Base-by-base conservation (phyloP, 139 green algal genomes). In the Chlorella sp. region DNA sequence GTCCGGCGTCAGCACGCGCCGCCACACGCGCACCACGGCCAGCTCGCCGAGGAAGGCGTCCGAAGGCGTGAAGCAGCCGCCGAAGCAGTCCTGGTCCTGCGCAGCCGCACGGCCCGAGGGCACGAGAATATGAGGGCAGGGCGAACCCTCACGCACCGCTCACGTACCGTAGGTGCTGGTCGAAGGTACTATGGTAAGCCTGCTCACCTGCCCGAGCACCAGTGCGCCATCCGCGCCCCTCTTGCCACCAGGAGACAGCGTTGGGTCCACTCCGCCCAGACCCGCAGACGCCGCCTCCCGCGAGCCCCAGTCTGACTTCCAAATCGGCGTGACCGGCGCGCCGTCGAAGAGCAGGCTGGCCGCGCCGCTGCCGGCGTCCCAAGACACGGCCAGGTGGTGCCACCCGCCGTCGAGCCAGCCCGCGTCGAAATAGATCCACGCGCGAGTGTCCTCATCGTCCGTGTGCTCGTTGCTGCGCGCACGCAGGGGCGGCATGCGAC, bases 371-470 rank as follows among this genome's bases (percentile, higher is more conserved):
- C 82, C 70, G 31, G 80, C 75, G 27, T 81, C 68, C 91, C 91
- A 96, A 1, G 86, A 93, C 2, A 91, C 81, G 0, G 91, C 89
- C 1, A 97, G 35, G 77, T 97, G 91, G 64, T 96, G 91, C 91
- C 91, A 96, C 1, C 78, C 14, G 35, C 84, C 75, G 62, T 96
- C 91, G 51, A 74, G 70, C 90, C 90, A 93, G 75, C 50, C 64
- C 42, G 42, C 17, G 42, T 86, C 84, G 71, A 91, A 96, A 72
- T 94, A 83, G 6, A 95, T 72, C 91, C 87, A 95, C 79, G 91
- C 80, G 31, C 89, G 70, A 22, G 82, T 62, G 65, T 71, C 35
- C 72, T 22, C 35, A 55, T 31, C 74, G 74, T 74, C 87, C 42
- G 76, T 82, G 71, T 86, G 62, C 75, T 84, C 83, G 34, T 95